Conservation (phyloP, 2,329 filamentous ascomycete species). For the Nothopassalora personata region DNA sequence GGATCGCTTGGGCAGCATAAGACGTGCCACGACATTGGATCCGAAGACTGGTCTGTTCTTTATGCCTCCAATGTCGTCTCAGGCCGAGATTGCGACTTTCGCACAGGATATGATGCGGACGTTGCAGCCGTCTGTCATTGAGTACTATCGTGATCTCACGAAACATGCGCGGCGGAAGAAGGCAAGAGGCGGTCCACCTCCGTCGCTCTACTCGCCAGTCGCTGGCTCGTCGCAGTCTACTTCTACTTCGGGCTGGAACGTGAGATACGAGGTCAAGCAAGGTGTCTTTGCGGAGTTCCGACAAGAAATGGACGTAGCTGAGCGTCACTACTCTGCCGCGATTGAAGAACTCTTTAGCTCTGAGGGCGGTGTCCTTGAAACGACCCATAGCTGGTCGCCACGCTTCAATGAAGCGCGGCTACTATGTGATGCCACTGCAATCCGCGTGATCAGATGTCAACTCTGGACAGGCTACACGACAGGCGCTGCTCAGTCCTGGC, state of each 20-base stretch:
- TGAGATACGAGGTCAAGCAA: slow-evolving; percentile 91
- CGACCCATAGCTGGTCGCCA: slow-evolving; percentile 82
- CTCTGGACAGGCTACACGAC: slow-evolving; percentile 76
- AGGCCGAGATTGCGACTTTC: slow-evolving; percentile 66
- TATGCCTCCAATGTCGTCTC: slow-evolving; percentile 66
- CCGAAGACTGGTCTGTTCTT: slow-evolving; percentile 77
- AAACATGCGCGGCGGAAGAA: slow-evolving; percentile 87
- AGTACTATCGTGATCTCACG: slow-evolving; percentile 92
- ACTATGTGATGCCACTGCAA: slow-evolving; percentile 72
- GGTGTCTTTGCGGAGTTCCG: slow-evolving; percentile 88
- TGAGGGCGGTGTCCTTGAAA: slow-evolving; percentile 69
- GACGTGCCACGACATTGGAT: slow-evolving; percentile 73
- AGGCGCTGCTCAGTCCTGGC: slow-evolving; percentile 74
- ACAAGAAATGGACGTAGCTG: slow-evolving; percentile 82
- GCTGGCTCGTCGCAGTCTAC: slow-evolving; percentile 78
- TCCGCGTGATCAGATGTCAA: slow-evolving; percentile 76
- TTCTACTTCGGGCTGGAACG: slow-evolving; percentile 83
- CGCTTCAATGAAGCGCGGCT: slow-evolving; percentile 92
- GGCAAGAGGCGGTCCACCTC: slow-evolving; percentile 67
- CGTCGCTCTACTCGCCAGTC: slow-evolving; percentile 77
- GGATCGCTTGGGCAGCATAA: slow-evolving; percentile 72
- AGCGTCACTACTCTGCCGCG: slow-evolving; percentile 79
- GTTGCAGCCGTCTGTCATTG: slow-evolving; percentile 68
- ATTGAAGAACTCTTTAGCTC: slow-evolving; percentile 76
- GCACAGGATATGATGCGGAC: slow-evolving; percentile 66